Conservation (phyloP, 2,329 filamentous ascomycete species). For the Peltaster fructicola region DNA sequence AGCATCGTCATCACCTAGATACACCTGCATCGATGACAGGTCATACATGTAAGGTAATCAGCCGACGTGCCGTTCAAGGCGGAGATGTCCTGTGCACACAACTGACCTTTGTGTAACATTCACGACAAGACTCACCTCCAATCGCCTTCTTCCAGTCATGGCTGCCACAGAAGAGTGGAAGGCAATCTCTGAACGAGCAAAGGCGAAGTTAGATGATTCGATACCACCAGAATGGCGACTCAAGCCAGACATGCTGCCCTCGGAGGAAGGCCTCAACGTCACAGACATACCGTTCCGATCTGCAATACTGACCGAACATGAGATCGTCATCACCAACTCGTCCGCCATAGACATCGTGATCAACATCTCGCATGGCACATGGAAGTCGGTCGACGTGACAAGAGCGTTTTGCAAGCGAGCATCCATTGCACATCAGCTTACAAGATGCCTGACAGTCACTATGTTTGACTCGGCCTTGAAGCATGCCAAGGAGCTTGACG, state of each 20-base stretch:
- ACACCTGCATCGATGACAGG: no score
- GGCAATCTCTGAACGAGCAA: slow-evolving; percentile 15
- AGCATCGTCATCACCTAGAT: no score
- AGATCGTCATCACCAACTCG: slow-evolving; percentile 32
- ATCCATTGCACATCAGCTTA: slow-evolving; percentile 38
- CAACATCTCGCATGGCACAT: slow-evolving; percentile 24
- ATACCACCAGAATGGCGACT: slow-evolving; percentile 43
- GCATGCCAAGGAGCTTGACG: slow-evolving; percentile 35
- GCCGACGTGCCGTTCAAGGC: no score
- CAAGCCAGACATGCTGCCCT: slow-evolving; percentile 34
- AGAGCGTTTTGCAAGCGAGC: slow-evolving; percentile 37
- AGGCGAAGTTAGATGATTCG: slow-evolving; percentile 26
- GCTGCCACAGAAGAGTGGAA: slow-evolving; percentile 2
- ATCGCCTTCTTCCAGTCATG: no score
- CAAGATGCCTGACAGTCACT: slow-evolving; percentile 42
- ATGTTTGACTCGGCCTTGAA: slow-evolving; percentile 36
- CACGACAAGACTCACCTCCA: no score
- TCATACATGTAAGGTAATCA: no score
- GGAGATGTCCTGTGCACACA: no score
- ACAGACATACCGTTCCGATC: slow-evolving; percentile 37
- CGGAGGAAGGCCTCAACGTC: slow-evolving; percentile 37
- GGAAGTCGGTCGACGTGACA: slow-evolving; percentile 35
- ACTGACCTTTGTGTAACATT: no score
- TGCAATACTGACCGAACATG: slow-evolving; percentile 39
- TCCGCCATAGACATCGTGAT: slow-evolving; percentile 24